Conservation (phyloP, 2,329 filamentous ascomycete species). For the Sclerotinia minor region DNA sequence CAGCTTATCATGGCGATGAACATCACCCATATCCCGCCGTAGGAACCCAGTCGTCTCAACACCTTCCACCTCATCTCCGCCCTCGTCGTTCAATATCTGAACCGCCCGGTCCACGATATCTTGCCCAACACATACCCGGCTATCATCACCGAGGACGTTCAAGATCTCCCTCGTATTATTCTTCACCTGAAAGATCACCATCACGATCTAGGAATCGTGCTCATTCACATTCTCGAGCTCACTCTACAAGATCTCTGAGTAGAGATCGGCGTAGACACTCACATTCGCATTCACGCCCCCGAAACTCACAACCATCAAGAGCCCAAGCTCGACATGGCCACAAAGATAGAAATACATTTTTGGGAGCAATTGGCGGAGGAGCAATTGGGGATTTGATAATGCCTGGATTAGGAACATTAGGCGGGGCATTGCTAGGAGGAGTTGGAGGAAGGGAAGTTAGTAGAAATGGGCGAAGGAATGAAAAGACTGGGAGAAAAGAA, state of each 20-base stretch:
- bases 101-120: constrained; percentile 24
- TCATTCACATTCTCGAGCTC: not conserved
- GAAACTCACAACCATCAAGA: constrained; percentile 19
- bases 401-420: constrained; percentile 33
- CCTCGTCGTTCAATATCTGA: constrained; percentile 31
- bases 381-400: constrained; percentile 34
- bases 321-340: constrained; percentile 11
- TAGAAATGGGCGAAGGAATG: constrained; percentile 15
- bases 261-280: not conserved
- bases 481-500: constrained; percentile 11
- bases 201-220: not conserved
- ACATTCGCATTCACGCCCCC: constrained; percentile 8
- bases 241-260: constrained; percentile 3
- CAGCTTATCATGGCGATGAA: not conserved
- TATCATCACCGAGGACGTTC: constrained; percentile 11
- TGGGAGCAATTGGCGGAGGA: constrained; percentile 33
- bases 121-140: constrained; percentile 25
- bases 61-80: constrained; percentile 20
- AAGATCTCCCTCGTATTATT: constrained; percentile 7
- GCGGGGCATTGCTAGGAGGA: constrained; percentile 33
- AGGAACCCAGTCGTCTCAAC: not conserved
- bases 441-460: constrained; percentile 29
- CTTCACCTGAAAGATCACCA: not conserved
- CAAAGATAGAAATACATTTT: constrained; percentile 31
- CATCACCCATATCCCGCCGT: not conserved